phyloP scores from a whole-genome alignment of 805 yeast genomes.

The Zygosaccharomyces siamensis region DNA sequence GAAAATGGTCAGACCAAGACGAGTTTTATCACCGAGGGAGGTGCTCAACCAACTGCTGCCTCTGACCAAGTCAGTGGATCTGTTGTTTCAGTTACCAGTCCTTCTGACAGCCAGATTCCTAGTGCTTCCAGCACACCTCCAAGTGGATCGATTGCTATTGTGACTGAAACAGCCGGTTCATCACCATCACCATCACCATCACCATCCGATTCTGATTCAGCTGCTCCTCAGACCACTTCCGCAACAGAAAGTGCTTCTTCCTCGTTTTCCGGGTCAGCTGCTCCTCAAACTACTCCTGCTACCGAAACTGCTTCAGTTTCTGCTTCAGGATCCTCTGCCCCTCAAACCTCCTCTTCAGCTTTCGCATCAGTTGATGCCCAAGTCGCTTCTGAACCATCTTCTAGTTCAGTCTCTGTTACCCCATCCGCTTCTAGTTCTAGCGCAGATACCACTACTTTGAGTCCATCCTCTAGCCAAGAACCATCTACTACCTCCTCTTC shows the following conservation, averaged over 20 bases:
- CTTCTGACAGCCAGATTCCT: conserved; percentile 46
- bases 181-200: not conserved
- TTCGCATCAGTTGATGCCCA: not conserved
- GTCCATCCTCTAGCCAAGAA: conserved; percentile 9
- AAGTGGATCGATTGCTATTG: conserved; percentile 63
- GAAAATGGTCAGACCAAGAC: conserved; percentile 27
- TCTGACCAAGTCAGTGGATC: conserved; percentile 19
- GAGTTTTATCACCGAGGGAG: conserved; percentile 20
- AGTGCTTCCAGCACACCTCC: conserved; percentile 72
- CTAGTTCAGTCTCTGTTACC: not conserved
- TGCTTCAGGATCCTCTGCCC: not conserved
- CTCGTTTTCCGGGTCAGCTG: not conserved
- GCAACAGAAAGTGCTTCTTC: not conserved
- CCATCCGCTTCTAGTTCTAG: conserved; percentile 6
- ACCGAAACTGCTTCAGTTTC: conserved; percentile 1
- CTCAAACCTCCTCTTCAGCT: conserved; percentile 4
- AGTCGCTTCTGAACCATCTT: not conserved
- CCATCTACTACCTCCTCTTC: conserved; percentile 13
- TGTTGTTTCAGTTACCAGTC: conserved; percentile 43
- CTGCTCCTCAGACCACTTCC: not conserved
- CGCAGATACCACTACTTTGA: conserved; percentile 4
- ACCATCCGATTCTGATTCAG: not conserved
- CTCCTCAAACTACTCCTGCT: conserved; percentile 2
- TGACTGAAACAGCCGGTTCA: conserved; percentile 34
- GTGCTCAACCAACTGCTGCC: conserved; percentile 12